Base-by-base conservation (phyloP, 176 grass and related monocot genomes). In the Dendrocalamus sinicus region DNA sequence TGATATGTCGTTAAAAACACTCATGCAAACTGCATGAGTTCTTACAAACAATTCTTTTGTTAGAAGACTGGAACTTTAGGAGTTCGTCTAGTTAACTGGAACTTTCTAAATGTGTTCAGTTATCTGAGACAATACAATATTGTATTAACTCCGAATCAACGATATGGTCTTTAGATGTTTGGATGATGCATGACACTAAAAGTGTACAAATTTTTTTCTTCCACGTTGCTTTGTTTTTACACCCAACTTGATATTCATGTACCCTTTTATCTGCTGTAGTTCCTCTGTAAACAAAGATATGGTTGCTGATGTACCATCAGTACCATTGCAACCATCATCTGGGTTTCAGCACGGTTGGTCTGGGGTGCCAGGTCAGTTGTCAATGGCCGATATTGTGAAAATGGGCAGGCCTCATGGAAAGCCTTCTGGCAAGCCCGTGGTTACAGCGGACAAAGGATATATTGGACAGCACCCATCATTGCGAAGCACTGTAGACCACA, bases 351-450 rank as follows among this genome's bases (percentile, higher is more conserved):
- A 92, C 17, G 75, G 85, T 82, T 96, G 94, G 94, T 91, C 92
- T 72, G 97, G 94, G 76, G 71, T 83, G 1, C 87, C 92, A 40
- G 97, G 94, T 81, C 94, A 93, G 68, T 52, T 93, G 76, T 99
- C 97, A 8, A 93, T 99, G 97, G 97, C 94, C 5, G 97, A 99
- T 89, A 89, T 99, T 81, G 97, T 99, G 35, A 96, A 96, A 88
- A 96, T 90, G 94, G 94, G 97, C 9, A 84, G 89, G 64, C 89
- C 93, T 79, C 90, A 93, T 81, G 79, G 19, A 23, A 99, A 93
- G 81, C 62, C 90, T 58, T 67, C 78, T 84, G 70, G 72, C 77
- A 81, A 85, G 57, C 54, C 85, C 87, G 70, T 22, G 72, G 86
- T 90, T 26, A 87, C 80, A 68, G 90, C 70, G 24, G 94, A 92